These are phyloP conservation scores for Themeda triandra DNA, from an alignment of 176 grass and related monocot species.

Conservation along the genomic window DNA sequence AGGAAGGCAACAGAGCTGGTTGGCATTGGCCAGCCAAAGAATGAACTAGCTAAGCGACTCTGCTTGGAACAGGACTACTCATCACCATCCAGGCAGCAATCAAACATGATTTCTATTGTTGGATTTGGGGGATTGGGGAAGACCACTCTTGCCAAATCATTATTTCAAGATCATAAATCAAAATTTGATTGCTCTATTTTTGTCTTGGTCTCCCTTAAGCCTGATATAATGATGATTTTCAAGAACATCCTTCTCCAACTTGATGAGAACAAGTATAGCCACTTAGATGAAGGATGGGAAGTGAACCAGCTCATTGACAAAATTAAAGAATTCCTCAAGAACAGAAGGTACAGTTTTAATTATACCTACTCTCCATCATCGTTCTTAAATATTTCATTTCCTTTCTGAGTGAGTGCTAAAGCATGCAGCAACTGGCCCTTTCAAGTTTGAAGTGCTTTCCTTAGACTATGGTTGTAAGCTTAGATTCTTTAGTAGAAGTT, in stretches of 20 bases:
- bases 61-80: background rate
- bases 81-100: background rate
- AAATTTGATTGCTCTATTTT: background rate
- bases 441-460: too few relatives aligned
- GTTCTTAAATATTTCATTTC: too few relatives aligned
- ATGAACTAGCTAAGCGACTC: background rate
- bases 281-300: background rate
- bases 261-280: background rate
- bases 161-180: background rate
- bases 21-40: background rate
- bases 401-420: too few relatives aligned
- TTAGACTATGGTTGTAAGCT: too few relatives aligned
- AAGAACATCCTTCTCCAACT: background rate
- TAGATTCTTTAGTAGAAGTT: too few relatives aligned
- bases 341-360: background rate
- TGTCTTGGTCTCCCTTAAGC: background rate
- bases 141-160: background rate
- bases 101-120: background rate
- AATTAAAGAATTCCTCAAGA: background rate
- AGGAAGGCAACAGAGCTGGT: background rate
- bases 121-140: background rate
- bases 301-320: background rate
- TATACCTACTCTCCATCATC: background rate
- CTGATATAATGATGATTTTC: background rate
- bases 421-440: too few relatives aligned